A percentile compares a stretch with the other conserved stretches of the same genome.
Evolutionary conservation across 352 stramenopile species (phyloP).

Genomic region (Thraustochytrium sp.): DNA sequence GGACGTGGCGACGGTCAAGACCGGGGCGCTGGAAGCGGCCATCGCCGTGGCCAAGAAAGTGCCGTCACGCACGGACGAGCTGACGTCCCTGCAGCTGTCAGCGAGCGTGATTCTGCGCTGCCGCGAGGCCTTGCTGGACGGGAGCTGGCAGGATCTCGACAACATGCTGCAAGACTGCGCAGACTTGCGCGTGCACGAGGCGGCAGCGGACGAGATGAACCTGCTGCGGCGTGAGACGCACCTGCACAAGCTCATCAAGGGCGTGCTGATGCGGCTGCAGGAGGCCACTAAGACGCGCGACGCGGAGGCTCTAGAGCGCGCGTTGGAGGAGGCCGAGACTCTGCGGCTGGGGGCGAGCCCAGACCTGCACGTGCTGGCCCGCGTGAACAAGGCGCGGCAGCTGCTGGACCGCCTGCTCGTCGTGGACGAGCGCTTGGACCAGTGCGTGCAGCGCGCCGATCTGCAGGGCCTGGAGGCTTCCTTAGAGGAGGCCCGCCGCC

Average conservation of each 20-base stretch:
- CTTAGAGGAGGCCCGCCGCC: not conserved
- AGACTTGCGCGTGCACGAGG: slow-evolving; percentile 20
- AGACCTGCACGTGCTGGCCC: slow-evolving; percentile 17
- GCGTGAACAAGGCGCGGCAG: slow-evolving; percentile 35
- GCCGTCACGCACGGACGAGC: not conserved
- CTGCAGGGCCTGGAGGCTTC: not conserved
- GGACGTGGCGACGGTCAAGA: slow-evolving; percentile 24
- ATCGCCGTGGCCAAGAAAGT: slow-evolving; percentile 23
- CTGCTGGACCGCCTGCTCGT: slow-evolving; percentile 27
- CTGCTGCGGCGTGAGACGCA: slow-evolving; percentile 21
- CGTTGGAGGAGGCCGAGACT: slow-evolving; percentile 2
- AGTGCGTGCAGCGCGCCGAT: not conserved
- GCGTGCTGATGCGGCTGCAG: not conserved
- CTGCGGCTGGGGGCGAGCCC: slow-evolving; percentile 15
- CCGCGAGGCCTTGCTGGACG: slow-evolving; percentile 25
- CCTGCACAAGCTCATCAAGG: slow-evolving; percentile 35
- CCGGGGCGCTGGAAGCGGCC: not conserved
- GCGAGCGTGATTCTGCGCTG: slow-evolving; percentile 21
- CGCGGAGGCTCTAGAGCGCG: not conserved
- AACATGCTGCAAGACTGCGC: not conserved
- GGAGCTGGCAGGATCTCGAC: slow-evolving; percentile 10
- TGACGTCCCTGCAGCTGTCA: slow-evolving; percentile 10
- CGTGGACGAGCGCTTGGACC: not conserved
- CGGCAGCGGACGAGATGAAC: slow-evolving; percentile 28
- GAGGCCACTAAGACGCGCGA: not conserved